Conservation (phyloP, 2,329 filamentous ascomycete species). For the Pseudogymnoascus sp. region DNA sequence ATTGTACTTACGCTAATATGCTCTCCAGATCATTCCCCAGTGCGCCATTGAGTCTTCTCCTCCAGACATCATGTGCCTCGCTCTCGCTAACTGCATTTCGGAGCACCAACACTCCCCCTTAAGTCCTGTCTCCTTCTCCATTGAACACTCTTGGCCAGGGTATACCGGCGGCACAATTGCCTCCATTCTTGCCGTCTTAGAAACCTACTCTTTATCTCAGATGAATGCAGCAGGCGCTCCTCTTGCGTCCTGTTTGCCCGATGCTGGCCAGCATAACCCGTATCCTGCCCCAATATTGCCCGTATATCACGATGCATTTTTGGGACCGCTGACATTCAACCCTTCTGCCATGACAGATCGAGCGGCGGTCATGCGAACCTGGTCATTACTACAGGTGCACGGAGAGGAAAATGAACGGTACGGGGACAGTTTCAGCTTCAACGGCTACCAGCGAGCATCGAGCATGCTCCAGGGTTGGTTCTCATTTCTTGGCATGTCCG, state of each 20-base stretch:
- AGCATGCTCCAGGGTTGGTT: neutral
- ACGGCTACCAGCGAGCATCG: neutral
- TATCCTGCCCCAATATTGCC: neutral
- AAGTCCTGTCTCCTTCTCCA: neutral
- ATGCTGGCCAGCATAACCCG: neutral
- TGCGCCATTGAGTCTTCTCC: slow-evolving; percentile 56
- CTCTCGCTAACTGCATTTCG: neutral
- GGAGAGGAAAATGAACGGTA: neutral
- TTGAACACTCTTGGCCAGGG: neutral
- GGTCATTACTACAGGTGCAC: neutral
- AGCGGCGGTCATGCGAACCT: neutral
- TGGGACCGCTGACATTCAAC: neutral
- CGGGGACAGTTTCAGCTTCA: neutral
- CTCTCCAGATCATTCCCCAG: slow-evolving; percentile 42
- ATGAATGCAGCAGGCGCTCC: slow-evolving; percentile 41
- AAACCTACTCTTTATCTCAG: slow-evolving; percentile 44
- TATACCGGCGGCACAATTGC: slow-evolving; percentile 48
- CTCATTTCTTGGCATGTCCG: neutral
- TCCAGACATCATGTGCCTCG: slow-evolving; percentile 42
- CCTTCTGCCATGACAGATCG: neutral
- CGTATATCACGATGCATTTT: neutral
- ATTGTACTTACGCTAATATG: neutral
- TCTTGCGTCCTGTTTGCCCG: neutral
- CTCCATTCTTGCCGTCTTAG: slow-evolving; percentile 55
- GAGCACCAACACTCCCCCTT: neutral